Evolutionary conservation across 352 stramenopile species (phyloP).

Genomic region (Blastocystis sp.): DNA sequence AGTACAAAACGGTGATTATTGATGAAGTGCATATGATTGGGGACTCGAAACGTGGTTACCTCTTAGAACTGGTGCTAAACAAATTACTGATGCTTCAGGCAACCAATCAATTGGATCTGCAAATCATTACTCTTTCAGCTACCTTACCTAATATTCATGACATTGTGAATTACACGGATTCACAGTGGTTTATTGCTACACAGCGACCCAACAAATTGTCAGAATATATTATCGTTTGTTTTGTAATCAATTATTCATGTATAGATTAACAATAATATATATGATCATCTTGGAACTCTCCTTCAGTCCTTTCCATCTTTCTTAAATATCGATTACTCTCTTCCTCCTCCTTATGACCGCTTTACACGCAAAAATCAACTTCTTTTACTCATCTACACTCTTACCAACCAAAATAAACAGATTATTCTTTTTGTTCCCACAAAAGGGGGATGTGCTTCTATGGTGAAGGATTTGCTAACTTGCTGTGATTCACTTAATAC

Average conservation of each 20-base stretch:
- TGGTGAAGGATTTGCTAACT: not conserved
- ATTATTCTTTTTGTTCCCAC: conserved; percentile 45
- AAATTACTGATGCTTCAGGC: conserved; percentile 67
- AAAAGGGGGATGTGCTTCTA: not conserved
- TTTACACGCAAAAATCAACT: not conserved
- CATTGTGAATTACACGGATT: conserved; percentile 70
- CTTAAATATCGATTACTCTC: not conserved
- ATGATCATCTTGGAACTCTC: not conserved
- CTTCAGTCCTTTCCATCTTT: conserved; percentile 15
- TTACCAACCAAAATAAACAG: conserved; percentile 47
- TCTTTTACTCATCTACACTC: not conserved
- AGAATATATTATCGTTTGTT: conserved; percentile 66
- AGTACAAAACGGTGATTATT: conserved; percentile 70
- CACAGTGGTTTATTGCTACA: conserved; percentile 68
- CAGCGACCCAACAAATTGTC: conserved; percentile 71
- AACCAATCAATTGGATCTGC: conserved; percentile 24
- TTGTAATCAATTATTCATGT: not conserved
- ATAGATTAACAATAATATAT: conserved; percentile 66
- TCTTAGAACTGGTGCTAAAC: conserved; percentile 71
- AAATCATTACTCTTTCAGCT: conserved; percentile 72
- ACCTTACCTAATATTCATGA: conserved; percentile 71
- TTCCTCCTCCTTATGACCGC: not conserved
- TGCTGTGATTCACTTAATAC: not conserved
- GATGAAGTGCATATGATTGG: conserved; percentile 73
- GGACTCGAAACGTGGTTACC: conserved; percentile 69